phyloP scores from a whole-genome alignment of 306 rosid genomes.

The Citrullus colocynthis region DNA sequence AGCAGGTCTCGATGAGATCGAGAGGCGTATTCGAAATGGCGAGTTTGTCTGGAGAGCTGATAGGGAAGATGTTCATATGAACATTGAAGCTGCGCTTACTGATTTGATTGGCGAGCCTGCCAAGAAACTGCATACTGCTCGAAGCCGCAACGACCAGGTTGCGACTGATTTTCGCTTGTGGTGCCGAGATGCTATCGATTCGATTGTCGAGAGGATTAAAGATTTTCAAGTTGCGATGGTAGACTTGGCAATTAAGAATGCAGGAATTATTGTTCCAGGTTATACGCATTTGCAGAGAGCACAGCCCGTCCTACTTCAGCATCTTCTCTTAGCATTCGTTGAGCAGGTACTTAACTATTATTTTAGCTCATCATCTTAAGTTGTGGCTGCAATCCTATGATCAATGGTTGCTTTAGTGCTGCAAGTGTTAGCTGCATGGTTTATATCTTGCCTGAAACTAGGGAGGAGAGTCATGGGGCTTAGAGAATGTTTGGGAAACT shows the following conservation, averaged over 20 bases:
- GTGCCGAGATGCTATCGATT: slow-evolving; percentile 88
- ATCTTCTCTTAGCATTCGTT: slow-evolving; percentile 73
- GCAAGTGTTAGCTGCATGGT: not conserved
- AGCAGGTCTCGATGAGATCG: slow-evolving; percentile 57
- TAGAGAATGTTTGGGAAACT: too few species aligned
- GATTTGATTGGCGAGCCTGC: slow-evolving; percentile 94
- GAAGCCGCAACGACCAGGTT: slow-evolving; percentile 85
- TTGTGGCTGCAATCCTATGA: not conserved
- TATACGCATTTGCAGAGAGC: slow-evolving; percentile 93
- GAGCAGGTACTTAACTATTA: slow-evolving; percentile 56
- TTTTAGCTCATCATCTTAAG: not conserved
- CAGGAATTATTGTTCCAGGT: slow-evolving; percentile 78
- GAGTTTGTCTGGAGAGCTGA: slow-evolving; percentile 85
- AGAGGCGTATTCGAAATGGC: slow-evolving; percentile 53
- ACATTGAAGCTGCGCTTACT: slow-evolving; percentile 87
- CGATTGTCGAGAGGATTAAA: slow-evolving; percentile 30
- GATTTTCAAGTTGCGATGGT: slow-evolving; percentile 60
- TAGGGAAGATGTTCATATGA: slow-evolving; percentile 94
- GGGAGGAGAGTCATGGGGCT: not conserved
- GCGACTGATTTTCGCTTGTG: slow-evolving; percentile 67
- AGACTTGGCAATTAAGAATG: slow-evolving; percentile 44
- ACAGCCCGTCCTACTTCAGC: slow-evolving; percentile 77
- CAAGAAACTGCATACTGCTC: slow-evolving; percentile 84
- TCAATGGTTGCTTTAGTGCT: not conserved
- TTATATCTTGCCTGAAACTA: not conserved